Evolutionary conservation across 148 eudicot species (phyloP).

Genomic region (Agrostemma githago): DNA sequence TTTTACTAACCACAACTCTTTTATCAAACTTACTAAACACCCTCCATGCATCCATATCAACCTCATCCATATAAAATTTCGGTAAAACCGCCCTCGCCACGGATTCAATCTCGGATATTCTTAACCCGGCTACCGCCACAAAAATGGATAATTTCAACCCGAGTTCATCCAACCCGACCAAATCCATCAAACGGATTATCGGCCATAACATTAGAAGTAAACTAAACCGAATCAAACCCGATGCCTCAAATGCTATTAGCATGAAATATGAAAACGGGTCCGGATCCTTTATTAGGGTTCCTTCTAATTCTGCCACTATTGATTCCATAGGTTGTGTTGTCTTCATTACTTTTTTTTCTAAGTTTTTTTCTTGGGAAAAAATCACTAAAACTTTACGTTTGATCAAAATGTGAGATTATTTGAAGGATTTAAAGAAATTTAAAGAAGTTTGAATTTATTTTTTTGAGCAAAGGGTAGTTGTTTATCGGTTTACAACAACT

Average conservation of each 20-base stretch:
- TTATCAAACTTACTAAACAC: slow-evolving; percentile 54
- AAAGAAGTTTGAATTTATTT: slow-evolving; percentile 27
- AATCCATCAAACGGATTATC: slow-evolving; percentile 35
- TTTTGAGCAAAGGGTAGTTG: slow-evolving; percentile 31
- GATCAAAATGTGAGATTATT: background rate
- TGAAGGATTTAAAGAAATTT: slow-evolving; percentile 15
- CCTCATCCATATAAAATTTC: slow-evolving; percentile 53
- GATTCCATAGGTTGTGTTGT: slow-evolving; percentile 24
- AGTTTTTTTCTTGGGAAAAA: background rate
- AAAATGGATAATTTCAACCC: slow-evolving; percentile 48
- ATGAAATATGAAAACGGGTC: slow-evolving; percentile 58
- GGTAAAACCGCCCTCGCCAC: slow-evolving; percentile 67
- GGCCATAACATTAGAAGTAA: slow-evolving; percentile 51
- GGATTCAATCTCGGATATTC: slow-evolving; percentile 46
- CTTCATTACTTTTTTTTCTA: slow-evolving; percentile 11
- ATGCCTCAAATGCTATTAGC: slow-evolving; percentile 53
- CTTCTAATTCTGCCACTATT: slow-evolving; percentile 54
- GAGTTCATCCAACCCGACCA: slow-evolving; percentile 37
- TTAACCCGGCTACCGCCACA: slow-evolving; percentile 40
- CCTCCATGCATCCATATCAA: slow-evolving; percentile 67
- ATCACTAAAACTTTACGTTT: background rate
- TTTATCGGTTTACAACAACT: slow-evolving; percentile 59
- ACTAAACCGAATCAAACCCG: slow-evolving; percentile 52
- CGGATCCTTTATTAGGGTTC: slow-evolving; percentile 40
- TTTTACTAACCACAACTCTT: slow-evolving; percentile 65